Evolutionary conservation across 148 eudicot species (phyloP).

Genomic region (Salicornia ramosissima): DNA sequence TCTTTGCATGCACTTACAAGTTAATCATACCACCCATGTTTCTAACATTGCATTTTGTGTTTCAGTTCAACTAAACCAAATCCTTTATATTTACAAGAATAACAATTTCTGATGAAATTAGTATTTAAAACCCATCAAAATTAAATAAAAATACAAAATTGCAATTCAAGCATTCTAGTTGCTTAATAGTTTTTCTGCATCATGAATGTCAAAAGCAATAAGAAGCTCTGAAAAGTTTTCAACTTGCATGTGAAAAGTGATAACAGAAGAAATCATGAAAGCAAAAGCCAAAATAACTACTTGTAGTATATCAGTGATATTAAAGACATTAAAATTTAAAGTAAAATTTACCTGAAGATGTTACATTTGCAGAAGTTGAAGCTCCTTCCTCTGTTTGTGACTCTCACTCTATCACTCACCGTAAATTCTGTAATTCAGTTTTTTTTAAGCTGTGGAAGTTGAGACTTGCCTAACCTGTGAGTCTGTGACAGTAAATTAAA

Average conservation of each 20-base stretch:
- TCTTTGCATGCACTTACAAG: no score
- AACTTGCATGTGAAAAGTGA: background rate
- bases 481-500: background rate
- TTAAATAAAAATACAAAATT: no score
- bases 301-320: background rate
- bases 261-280: background rate
- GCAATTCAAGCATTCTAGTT: no score
- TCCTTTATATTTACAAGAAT: background rate
- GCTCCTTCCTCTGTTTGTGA: no score
- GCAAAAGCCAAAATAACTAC: no score
- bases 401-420: background rate
- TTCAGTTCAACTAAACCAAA: background rate
- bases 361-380: background rate
- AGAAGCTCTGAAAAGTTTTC: background rate
- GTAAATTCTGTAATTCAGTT: background rate
- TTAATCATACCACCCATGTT: background rate
- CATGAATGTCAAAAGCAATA: background rate
- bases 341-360: background rate
- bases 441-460: background rate
- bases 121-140: background rate
- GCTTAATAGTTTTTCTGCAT: background rate
- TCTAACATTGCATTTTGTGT: background rate
- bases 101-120: background rate
- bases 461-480: constrained; percentile 4
- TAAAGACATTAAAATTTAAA: background rate